Percentiles rank a stretch among this genome's conserved stretches.
phyloP scores from a whole-genome alignment of 1,139 yeast genomes.

The Pichia cactophila region DNA sequence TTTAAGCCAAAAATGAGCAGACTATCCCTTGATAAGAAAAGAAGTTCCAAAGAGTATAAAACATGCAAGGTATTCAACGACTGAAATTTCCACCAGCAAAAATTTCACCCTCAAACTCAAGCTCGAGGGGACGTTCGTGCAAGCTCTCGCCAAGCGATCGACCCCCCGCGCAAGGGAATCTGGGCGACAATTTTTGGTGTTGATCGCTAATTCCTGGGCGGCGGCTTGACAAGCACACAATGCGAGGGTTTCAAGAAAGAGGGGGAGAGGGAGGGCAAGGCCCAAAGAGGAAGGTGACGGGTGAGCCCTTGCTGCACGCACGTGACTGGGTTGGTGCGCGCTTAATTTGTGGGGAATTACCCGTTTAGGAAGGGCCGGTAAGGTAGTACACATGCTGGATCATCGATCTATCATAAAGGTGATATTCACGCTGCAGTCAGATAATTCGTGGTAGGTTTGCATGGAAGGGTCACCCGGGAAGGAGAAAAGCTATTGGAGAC shows the following conservation, averaged over 20 bases:
- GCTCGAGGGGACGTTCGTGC: no score
- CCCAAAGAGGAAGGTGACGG: not conserved
- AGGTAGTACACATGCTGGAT: no score
- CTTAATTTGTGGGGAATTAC: not conserved
- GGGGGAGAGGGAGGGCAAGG: no score
- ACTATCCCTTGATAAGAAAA: constrained; percentile 24
- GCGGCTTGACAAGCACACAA: no score
- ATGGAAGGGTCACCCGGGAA: not conserved
- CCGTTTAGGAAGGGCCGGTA: not conserved
- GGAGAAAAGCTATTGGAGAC: constrained; percentile 15
- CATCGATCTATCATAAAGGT: no score
- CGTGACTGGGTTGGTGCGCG: constrained; percentile 2
- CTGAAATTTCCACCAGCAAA: not conserved
- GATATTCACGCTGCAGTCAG: no score
- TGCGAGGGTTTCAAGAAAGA: no score
- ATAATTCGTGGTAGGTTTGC: not conserved
- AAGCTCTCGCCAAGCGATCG: no score
- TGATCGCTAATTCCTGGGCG: no score
- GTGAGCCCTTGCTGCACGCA: constrained; percentile 5
- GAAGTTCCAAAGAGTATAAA: not conserved
- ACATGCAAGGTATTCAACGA: not conserved
- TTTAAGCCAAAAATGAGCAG: constrained; percentile 33
- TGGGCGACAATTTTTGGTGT: no score
- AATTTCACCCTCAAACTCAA: not conserved
- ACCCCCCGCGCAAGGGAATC: no score